Conservation (phyloP, 2,329 filamentous ascomycete genomes). For the Phialemoniopsis sp. region DNA sequence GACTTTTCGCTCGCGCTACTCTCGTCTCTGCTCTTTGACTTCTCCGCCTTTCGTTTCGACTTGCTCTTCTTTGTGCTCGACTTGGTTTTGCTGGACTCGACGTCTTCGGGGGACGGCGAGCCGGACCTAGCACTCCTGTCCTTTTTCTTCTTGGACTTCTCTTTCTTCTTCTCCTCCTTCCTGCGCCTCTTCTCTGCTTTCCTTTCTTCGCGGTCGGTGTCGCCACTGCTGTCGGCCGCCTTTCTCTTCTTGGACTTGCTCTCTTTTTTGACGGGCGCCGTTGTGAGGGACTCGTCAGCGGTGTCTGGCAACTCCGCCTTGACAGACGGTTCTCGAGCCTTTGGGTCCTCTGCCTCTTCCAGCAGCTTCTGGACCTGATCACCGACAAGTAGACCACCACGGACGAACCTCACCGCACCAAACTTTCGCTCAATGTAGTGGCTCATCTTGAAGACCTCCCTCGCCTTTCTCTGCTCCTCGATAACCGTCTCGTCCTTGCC, state of each 20-base stretch:
- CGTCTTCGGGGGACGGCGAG: no score
- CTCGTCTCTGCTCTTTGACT: constrained; percentile 35
- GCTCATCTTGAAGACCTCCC: constrained; percentile 67
- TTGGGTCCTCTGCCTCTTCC: constrained; percentile 18
- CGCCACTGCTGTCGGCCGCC: constrained; percentile 31
- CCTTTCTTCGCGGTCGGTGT: constrained; percentile 29
- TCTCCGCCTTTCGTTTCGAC: constrained; percentile 32
- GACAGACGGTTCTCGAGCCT: constrained; percentile 11
- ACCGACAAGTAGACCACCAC: constrained; percentile 68
- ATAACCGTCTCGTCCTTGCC: constrained; percentile 75
- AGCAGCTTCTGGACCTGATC: constrained; percentile 48
- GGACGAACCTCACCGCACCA: constrained; percentile 81
- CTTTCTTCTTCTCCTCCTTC: constrained; percentile 20
- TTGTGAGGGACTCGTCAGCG: constrained; percentile 15
- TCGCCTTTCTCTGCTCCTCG: constrained; percentile 63
- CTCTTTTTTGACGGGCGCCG: constrained; percentile 27
- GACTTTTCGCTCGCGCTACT: constrained; percentile 27
- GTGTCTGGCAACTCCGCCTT: constrained; percentile 17
- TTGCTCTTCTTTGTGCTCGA: constrained; percentile 14
- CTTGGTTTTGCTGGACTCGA: no score
- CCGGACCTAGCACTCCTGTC: constrained; percentile 7
- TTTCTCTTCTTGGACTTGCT: constrained; percentile 49
- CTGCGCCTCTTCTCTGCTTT: constrained; percentile 25
- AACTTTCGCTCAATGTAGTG: constrained; percentile 72
- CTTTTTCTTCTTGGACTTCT: constrained; percentile 33